phyloP scores from a whole-genome alignment of 1,284 basidiomycete genomes.

The Stygiomarasmius scandens region DNA sequence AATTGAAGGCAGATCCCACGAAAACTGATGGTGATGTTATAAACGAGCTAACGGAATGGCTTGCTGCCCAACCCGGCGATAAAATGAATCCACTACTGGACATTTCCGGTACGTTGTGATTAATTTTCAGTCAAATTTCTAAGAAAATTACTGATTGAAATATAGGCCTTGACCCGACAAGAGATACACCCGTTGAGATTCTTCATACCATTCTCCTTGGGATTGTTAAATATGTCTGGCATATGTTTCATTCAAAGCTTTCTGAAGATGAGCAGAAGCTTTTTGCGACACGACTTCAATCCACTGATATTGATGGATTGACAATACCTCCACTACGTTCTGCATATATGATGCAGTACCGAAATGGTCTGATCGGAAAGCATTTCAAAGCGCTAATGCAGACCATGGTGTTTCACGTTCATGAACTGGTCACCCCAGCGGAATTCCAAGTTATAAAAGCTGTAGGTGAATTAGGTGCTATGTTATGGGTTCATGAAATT shows the following conservation, averaged over 20 bases:
- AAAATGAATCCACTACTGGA: conserved; percentile 21
- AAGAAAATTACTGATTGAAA: not conserved
- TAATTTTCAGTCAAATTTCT: conserved; percentile 15
- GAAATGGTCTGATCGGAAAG: conserved; percentile 40
- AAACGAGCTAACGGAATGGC: conserved; percentile 22
- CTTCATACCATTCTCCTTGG: conserved; percentile 40
- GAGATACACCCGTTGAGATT: conserved; percentile 38
- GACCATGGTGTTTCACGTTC: conserved; percentile 33
- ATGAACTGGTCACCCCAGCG: conserved; percentile 27
- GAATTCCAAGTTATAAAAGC: conserved; percentile 28
- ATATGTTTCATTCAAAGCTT: conserved; percentile 23
- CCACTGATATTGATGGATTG: conserved; percentile 33
- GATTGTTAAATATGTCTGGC: conserved; percentile 37
- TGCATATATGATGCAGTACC: conserved; percentile 40
- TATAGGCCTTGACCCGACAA: conserved; percentile 30
- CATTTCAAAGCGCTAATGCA: conserved; percentile 44
- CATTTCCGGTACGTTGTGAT: conserved; percentile 10
- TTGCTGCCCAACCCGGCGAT: conserved; percentile 17
- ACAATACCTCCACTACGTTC: conserved; percentile 34
- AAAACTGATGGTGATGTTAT: conserved; percentile 16
- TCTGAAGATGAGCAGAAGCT: conserved; percentile 18
- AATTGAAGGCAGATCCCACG: conserved; percentile 9
- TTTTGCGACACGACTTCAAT: conserved; percentile 32
- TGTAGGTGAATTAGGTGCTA: conserved; percentile 29
- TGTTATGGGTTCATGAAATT: conserved; percentile 38